Conservation (phyloP, 208 protist genomes). For the Trypanosomatidae sp. region DNA sequence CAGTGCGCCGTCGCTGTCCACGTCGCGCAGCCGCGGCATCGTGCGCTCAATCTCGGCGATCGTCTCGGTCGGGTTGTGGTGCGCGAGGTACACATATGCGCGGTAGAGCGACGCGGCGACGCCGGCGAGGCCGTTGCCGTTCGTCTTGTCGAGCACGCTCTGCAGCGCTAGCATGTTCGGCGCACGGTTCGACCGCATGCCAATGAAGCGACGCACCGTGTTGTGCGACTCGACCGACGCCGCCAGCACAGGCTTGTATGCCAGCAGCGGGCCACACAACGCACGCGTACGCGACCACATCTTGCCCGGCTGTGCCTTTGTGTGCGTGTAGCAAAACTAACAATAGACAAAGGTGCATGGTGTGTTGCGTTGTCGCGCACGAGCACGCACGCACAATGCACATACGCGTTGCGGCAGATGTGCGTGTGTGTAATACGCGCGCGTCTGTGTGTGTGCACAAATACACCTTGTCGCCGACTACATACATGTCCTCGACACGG, state of each 20-base stretch:
- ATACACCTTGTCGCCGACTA: too few species aligned
- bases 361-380: too few species aligned
- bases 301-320: background rate
- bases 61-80: conserved; percentile 27
- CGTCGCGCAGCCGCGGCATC: conserved; percentile 47
- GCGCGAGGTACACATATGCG: conserved; percentile 26
- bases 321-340: too few species aligned
- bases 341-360: too few species aligned
- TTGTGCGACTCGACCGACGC: conserved; percentile 37
- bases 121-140: conserved; percentile 49
- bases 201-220: conserved; percentile 43
- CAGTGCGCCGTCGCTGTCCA: conserved; percentile 13
- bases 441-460: too few species aligned
- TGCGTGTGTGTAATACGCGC: too few species aligned
- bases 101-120: conserved; percentile 28
- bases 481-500: too few species aligned
- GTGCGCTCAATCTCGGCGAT: conserved; percentile 42
- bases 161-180: conserved; percentile 42
- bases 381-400: too few species aligned
- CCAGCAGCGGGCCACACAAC: conserved; percentile 29
- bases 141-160: conserved; percentile 56
- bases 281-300: conserved; percentile 41
- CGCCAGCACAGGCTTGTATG: conserved; percentile 54
- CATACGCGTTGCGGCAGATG: too few species aligned
- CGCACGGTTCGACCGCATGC: conserved; percentile 12